A percentile compares a stretch with the other conserved stretches of the same genome.
Evolutionary conservation across 2,329 filamentous ascomycete genomes (phyloP).

Genomic region (Blastomyces emzantsi): DNA sequence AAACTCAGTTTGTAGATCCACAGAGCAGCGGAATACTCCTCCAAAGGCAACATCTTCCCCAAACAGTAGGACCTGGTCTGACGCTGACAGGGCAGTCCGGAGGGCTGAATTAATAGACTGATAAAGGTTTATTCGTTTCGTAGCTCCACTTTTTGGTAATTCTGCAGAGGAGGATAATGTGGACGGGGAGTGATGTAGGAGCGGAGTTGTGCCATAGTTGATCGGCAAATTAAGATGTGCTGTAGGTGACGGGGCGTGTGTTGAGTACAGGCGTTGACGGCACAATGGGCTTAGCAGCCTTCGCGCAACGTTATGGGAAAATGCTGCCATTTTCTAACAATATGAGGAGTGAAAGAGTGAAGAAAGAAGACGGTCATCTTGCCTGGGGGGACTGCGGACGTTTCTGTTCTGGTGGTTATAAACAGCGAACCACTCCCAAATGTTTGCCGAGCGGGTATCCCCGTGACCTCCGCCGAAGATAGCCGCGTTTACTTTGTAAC

Average conservation of each 20-base stretch:
- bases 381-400: not conserved
- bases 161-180: conserved; percentile 62
- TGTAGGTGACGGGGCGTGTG: conserved; percentile 35
- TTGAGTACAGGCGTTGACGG: conserved; percentile 37
- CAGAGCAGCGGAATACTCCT: conserved; percentile 89
- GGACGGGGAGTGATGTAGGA: conserved; percentile 72
- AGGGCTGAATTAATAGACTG: conserved; percentile 89
- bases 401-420: not conserved
- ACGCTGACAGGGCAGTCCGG: conserved; percentile 67
- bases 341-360: not conserved
- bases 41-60: conserved; percentile 97
- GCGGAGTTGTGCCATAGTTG: conserved; percentile 72
- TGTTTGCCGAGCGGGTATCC: not conserved
- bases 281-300: conserved; percentile 2
- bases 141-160: conserved; percentile 61
- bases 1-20: conserved; percentile 80
- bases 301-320: conserved; percentile 11
- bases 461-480: conserved; percentile 6
- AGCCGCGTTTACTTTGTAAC: not conserved
- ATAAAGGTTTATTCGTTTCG: conserved; percentile 86
- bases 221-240: conserved; percentile 71
- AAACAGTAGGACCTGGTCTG: conserved; percentile 82
- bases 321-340: not conserved
- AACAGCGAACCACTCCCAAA: not conserved
- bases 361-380: conserved; percentile 3